These are phyloP conservation scores for Kwoniella pini DNA, from an alignment of 768 basidiomycete species.

Conservation along the genomic window DNA sequence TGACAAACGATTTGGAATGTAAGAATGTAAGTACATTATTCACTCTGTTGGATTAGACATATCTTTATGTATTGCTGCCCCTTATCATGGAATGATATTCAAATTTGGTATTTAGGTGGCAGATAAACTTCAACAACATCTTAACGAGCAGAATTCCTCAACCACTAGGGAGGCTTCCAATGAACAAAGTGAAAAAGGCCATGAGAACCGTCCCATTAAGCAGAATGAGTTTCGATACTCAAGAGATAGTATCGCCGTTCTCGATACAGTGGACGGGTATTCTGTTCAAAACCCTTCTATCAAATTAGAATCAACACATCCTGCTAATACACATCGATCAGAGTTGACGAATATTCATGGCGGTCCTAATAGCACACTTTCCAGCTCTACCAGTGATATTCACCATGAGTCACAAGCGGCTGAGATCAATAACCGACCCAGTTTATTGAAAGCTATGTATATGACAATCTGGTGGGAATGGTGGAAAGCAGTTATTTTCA, in stretches of 20 bases:
- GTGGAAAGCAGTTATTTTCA: slow-evolving; percentile 21
- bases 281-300: slow-evolving; percentile 7
- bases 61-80: no score
- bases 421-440: background rate
- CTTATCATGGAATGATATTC: no score
- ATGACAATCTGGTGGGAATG: slow-evolving; percentile 15
- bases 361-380: no score
- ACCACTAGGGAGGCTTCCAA: no score
- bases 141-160: background rate
- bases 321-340: slow-evolving; percentile 1
- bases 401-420: no score
- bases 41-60: no score
- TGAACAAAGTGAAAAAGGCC: no score
- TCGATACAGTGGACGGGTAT: slow-evolving; percentile 13
- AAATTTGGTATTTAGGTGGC: slow-evolving; percentile 6
- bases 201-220: no score
- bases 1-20: slow-evolving; percentile 20
- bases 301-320: background rate
- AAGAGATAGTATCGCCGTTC: slow-evolving; percentile 7
- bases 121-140: slow-evolving; percentile 11
- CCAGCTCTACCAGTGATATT: no score
- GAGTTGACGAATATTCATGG: no score
- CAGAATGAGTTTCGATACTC: background rate
- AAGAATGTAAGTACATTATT: slow-evolving; percentile 25
- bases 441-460: slow-evolving; percentile 27